Conservation (phyloP, 768 basidiomycete genomes). For the Lanmaoa rubissima region DNA sequence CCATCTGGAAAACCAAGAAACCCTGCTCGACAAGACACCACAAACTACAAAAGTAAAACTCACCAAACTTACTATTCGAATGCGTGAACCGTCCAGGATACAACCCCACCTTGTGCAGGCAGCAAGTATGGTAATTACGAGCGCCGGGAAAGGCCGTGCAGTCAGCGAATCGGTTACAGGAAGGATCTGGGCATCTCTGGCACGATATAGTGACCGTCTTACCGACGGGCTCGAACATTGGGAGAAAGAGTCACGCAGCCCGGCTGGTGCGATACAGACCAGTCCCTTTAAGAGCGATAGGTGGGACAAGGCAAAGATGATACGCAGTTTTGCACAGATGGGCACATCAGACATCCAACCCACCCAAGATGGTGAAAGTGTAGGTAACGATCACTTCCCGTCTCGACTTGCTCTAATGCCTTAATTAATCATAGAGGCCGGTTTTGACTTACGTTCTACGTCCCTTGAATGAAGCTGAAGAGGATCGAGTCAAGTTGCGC, state of each 20-base stretch:
- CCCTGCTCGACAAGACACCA: conserved; percentile 6
- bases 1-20: conserved; percentile 11
- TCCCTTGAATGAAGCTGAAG: conserved; percentile 31
- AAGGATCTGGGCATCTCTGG: conserved; percentile 69
- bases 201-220: conserved; percentile 76
- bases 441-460: conserved; percentile 44
- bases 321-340: conserved; percentile 68
- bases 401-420: background rate
- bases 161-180: conserved; percentile 31
- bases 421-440: conserved; percentile 35
- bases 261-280: conserved; percentile 30
- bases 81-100: conserved; percentile 53
- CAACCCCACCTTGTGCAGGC: conserved; percentile 54
- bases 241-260: conserved; percentile 53
- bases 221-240: conserved; percentile 60
- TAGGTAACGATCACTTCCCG: conserved; percentile 3
- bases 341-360: conserved; percentile 32
- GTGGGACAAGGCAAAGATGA: conserved; percentile 82
- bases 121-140: conserved; percentile 53
- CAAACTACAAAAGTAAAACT: conserved; percentile 49
- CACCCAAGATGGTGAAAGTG: conserved; percentile 1
- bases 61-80: conserved; percentile 55
- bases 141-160: conserved; percentile 38
- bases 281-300: conserved; percentile 48
- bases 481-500: conserved; percentile 42